Percentiles rank a stretch among this genome's conserved stretches.
phyloP scores from a whole-genome alignment of 805 yeast genomes.

The Jamesozyma piceae region DNA sequence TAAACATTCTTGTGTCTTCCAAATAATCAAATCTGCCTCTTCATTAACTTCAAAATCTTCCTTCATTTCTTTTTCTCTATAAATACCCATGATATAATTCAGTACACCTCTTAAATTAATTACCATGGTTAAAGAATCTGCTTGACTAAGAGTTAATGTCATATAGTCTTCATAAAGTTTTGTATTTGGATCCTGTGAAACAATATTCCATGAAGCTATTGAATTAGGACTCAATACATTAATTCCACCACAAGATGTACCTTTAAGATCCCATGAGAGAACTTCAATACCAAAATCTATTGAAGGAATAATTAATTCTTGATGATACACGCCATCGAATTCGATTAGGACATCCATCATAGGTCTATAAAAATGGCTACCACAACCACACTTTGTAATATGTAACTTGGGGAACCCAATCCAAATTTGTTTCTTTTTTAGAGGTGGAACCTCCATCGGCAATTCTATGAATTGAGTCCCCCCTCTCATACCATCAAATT shows the following conservation, averaged over 20 bases:
- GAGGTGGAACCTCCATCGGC: slow-evolving; percentile 11
- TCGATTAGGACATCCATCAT: slow-evolving; percentile 12
- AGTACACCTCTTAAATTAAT: slow-evolving; percentile 32
- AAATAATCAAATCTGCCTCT: slow-evolving; percentile 7
- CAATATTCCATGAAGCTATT: slow-evolving; percentile 14
- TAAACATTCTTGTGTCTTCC: slow-evolving; percentile 4
- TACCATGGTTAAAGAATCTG: slow-evolving; percentile 32
- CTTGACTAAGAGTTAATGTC: slow-evolving; percentile 34
- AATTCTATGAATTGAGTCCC: slow-evolving; percentile 6
- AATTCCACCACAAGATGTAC: slow-evolving; percentile 7
- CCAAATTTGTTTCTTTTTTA: slow-evolving; percentile 15
- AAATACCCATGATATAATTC: slow-evolving; percentile 31
- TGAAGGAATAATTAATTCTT: slow-evolving; percentile 13
- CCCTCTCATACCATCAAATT: slow-evolving; percentile 12
- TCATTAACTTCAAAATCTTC: slow-evolving; percentile 8
- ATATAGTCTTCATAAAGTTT: slow-evolving; percentile 29
- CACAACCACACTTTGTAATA: slow-evolving; percentile 16
- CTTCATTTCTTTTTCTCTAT: slow-evolving; percentile 12
- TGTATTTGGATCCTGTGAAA: slow-evolving; percentile 10
- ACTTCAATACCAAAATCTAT: slow-evolving; percentile 13
- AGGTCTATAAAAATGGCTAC: slow-evolving; percentile 13
- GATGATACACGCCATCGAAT: slow-evolving; percentile 12
- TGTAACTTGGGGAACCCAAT: slow-evolving; percentile 17
- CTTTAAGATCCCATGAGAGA: slow-evolving; percentile 11
- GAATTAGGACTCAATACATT: slow-evolving; percentile 16